phyloP scores from a whole-genome alignment of 192 early-diverging fungal species.

The Coemansia sp. region DNA sequence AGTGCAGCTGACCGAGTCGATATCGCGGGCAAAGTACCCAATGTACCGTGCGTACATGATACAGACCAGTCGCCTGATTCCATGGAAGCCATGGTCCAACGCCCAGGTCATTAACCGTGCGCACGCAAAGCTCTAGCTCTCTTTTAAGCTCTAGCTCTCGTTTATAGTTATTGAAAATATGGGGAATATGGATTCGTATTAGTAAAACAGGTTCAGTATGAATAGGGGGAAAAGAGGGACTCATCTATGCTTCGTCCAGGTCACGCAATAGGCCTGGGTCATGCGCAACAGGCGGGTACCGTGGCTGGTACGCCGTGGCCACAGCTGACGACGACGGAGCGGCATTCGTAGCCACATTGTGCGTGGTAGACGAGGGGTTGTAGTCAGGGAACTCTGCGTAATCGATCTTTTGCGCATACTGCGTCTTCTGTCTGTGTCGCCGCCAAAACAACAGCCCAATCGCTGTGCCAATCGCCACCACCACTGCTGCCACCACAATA shows the following conservation, averaged over 20 bases:
- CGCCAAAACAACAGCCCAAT: conserved; percentile 47
- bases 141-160: neutral
- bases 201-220: neutral
- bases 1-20: conserved; percentile 62
- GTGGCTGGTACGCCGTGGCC: conserved; percentile 3
- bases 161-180: too few species aligned
- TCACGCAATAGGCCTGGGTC: conserved; percentile 1
- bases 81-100: conserved; percentile 40
- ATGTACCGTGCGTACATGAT: conserved; percentile 67
- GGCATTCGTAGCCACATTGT: neutral
- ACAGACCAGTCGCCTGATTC: conserved; percentile 61
- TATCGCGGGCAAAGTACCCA: conserved; percentile 73
- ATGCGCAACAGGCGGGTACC: neutral
- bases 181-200: neutral
- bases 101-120: conserved; percentile 18
- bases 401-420: conserved; percentile 36
- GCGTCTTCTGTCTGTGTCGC: conserved; percentile 38
- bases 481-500: conserved; percentile 31
- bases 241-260: neutral
- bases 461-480: conserved; percentile 11
- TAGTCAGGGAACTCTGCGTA: conserved; percentile 50
- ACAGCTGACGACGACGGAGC: conserved; percentile 3
- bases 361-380: conserved; percentile 27
- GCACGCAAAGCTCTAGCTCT: conserved; percentile 3
- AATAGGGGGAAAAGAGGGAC: neutral